A percentile compares a stretch with the other conserved stretches of the same genome.
phyloP scores from a whole-genome alignment of 176 grass and related monocot species.

The Zoysia japonica region DNA sequence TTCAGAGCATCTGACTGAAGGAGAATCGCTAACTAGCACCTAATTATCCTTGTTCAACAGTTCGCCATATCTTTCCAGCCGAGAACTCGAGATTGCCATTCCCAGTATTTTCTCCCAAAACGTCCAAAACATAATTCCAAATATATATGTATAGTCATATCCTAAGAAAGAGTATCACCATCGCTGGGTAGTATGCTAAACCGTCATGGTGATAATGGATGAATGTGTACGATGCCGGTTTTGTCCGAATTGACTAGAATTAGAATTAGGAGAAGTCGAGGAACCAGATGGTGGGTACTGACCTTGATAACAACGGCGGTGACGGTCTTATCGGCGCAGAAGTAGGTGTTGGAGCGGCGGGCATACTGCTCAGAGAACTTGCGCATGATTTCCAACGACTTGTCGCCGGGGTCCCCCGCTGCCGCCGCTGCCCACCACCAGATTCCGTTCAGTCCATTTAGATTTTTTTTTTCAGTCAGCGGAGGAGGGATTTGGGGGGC shows the following conservation, averaged over 20 bases:
- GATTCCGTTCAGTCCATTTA: not conserved
- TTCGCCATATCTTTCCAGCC: not conserved
- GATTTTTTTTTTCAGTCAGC: no score
- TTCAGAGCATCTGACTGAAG: not conserved
- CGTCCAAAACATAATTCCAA: not conserved
- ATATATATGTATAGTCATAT: not conserved
- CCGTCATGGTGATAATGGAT: not conserved
- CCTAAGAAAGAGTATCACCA: not conserved
- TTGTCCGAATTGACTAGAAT: not conserved
- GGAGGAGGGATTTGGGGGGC: not conserved
- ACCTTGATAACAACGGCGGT: constrained; percentile 96
- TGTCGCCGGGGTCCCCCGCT: constrained; percentile 61
- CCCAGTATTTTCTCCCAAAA: not conserved
- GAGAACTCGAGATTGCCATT: not conserved
- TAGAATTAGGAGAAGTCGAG: not conserved
- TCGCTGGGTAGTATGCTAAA: not conserved
- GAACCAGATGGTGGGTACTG: not conserved
- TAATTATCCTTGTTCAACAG: not conserved
- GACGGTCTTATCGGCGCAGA: constrained; percentile 92
- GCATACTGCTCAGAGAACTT: constrained; percentile 99
- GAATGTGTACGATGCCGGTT: not conserved
- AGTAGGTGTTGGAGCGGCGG: constrained; percentile 72
- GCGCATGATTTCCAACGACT: constrained; percentile 92
- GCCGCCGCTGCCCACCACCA: not conserved
- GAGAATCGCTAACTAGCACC: not conserved